phyloP scores from a whole-genome alignment of 164 flowering plant species.

The Cinnamomum micranthum region DNA sequence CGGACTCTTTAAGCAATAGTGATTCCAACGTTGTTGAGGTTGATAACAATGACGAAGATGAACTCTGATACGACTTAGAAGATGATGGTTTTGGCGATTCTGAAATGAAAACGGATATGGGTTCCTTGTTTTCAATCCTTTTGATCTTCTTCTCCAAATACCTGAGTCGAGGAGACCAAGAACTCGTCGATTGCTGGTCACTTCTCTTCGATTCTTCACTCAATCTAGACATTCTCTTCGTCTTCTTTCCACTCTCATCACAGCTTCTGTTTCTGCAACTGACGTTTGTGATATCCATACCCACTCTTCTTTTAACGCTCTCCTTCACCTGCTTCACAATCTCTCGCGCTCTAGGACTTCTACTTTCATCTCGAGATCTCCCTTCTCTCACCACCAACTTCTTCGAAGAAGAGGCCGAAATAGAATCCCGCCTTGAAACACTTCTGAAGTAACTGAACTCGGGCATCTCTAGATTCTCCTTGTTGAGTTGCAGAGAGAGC shows the following conservation, averaged over 20 bases:
- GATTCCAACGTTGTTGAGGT: neutral
- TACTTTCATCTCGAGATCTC: slow-evolving; percentile 19
- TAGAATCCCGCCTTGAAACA: no score
- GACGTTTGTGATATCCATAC: slow-evolving; percentile 59
- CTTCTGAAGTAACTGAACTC: slow-evolving; percentile 23
- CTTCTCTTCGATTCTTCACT: slow-evolving; percentile 17
- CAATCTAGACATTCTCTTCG: slow-evolving; percentile 6
- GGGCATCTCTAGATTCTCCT: slow-evolving; percentile 34
- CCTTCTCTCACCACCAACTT: slow-evolving; percentile 19
- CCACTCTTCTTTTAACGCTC: slow-evolving; percentile 54
- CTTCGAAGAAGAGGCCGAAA: neutral
- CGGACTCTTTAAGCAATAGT: neutral
- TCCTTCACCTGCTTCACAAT: slow-evolving; percentile 76
- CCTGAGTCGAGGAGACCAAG: slow-evolving; percentile 42
- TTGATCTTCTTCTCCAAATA: slow-evolving; percentile 28
- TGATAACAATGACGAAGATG: neutral
- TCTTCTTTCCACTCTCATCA: slow-evolving; percentile 8
- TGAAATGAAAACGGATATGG: neutral
- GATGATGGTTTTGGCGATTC: neutral
- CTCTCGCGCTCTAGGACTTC: slow-evolving; percentile 64
- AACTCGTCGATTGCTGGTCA: slow-evolving; percentile 13
- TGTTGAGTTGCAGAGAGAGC: slow-evolving; percentile 65
- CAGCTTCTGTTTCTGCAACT: slow-evolving; percentile 20
- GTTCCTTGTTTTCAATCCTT: slow-evolving; percentile 15
- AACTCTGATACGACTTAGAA: neutral